Conservation (phyloP, 2,329 filamentous ascomycete species). For the Fragosphaeria purpurea region DNA sequence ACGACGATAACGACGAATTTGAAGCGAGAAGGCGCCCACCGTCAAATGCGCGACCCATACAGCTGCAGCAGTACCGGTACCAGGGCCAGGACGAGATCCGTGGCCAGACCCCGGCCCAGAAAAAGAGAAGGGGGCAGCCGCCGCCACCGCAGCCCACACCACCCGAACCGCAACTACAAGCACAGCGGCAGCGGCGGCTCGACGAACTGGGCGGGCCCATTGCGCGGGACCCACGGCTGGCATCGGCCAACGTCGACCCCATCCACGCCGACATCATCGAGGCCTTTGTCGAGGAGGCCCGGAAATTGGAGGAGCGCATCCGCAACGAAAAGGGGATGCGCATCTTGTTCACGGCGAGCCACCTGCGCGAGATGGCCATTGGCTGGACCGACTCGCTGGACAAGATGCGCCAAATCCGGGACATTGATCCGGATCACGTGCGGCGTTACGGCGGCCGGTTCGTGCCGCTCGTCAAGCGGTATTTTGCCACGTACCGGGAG, state of each 20-base stretch:
- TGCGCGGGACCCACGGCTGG: conserved; percentile 42
- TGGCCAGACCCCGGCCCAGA: background rate
- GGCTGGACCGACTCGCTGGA: conserved; percentile 52
- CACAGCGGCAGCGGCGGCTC: conserved; percentile 24
- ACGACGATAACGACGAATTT: conserved; percentile 29
- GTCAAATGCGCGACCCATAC: conserved; percentile 12
- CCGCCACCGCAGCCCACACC: no score
- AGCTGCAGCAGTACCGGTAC: conserved; percentile 9
- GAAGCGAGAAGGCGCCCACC: background rate
- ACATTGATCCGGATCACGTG: conserved; percentile 54
- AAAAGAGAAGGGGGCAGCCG: conserved; percentile 5
- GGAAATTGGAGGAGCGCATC: conserved; percentile 48
- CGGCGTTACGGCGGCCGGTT: conserved; percentile 50
- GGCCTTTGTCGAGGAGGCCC: conserved; percentile 55
- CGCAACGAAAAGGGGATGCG: conserved; percentile 49
- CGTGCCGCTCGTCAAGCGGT: conserved; percentile 44
- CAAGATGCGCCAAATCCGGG: conserved; percentile 53
- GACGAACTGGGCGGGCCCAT: conserved; percentile 47
- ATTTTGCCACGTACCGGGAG: conserved; percentile 35
- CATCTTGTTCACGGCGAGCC: conserved; percentile 56
- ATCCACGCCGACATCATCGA: conserved; percentile 55
- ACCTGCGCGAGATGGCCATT: conserved; percentile 65
- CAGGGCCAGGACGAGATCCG: background rate
- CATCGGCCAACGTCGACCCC: conserved; percentile 20
- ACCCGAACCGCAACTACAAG: background rate